These are phyloP conservation scores for Silene conica DNA, from an alignment of 148 eudicot species.

Conservation along the genomic window DNA sequence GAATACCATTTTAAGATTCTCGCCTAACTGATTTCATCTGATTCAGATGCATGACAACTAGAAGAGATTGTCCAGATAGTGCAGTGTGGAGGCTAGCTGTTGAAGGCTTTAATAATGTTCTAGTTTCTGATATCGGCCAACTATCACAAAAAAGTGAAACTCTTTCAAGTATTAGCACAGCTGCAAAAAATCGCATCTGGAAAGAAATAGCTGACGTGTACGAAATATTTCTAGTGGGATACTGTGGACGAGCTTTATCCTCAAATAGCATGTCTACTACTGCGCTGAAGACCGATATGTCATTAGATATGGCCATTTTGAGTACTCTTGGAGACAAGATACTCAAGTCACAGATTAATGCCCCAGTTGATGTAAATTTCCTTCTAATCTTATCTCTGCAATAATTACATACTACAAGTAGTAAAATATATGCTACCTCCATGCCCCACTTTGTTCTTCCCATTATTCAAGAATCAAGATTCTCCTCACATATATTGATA, in stretches of 20 bases:
- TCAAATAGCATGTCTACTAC: constrained; percentile 50
- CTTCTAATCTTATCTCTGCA: background rate
- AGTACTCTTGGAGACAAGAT: constrained; percentile 73
- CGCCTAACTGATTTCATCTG: background rate
- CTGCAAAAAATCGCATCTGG: constrained; percentile 78
- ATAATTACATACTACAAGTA: too few relatives aligned
- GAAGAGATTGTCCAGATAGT: constrained; percentile 91
- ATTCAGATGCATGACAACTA: constrained; percentile 88
- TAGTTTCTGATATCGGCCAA: constrained; percentile 55
- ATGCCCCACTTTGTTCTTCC: background rate
- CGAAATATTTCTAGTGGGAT: constrained; percentile 86
- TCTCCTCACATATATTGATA: background rate
- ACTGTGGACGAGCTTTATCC: constrained; percentile 94
- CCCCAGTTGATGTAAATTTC: constrained; percentile 66
- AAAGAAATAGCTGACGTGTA: constrained; percentile 98
- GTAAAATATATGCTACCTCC: background rate
- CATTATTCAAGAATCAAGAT: background rate
- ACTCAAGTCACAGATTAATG: constrained; percentile 68
- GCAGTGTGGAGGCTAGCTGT: constrained; percentile 89
- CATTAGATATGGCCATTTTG: constrained; percentile 76
- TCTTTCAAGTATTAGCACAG: constrained; percentile 38
- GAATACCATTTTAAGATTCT: background rate
- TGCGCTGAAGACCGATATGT: constrained; percentile 62
- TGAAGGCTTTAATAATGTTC: constrained; percentile 74
- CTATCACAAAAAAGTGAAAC: constrained; percentile 26